Evolutionary conservation across 2,329 filamentous ascomycete species (phyloP), one percentile per base, ranked within the genome.

Genomic region (Passalora sequoiae): DNA sequence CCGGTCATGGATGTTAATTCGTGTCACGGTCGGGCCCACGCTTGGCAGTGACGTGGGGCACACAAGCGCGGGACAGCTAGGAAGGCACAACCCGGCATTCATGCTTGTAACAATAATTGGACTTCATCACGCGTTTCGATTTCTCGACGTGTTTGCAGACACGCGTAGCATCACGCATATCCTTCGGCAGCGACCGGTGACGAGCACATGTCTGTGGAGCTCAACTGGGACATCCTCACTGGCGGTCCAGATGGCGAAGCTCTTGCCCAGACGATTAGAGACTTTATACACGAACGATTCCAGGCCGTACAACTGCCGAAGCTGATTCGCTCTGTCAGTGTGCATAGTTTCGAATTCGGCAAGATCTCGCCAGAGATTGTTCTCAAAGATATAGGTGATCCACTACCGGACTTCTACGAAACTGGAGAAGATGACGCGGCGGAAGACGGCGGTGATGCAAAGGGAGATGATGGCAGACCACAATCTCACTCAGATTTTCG

Each of bases 371-470:
- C 92, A 1, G 78, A 86, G 56, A 78, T 98, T 30, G 88, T 94
- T 62, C 83, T 98, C 59, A 97, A 96, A 68, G 92, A 97, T 65
- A 89, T 98, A 49, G 94, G 91, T 57, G 89, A 98, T 63, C 92
- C 92, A 2, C 76, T 97, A 46, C 83, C 89, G 1, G 92, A 98
- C 60, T 98, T 98, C 62, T 98, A 98, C 71, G 92, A 96, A 57
- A 82, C 86, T 55, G 80, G 85, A 19, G 71, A 81, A 27, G 83
- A 84, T 27, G 65, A 62, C 2, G 36, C 28, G 25, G 38, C 77
- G 15, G 76, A 77, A 29, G 75, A 72, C 29, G 64, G 60, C 3
- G 64, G 63, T 2, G 66, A 37, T n/a, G 36, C n/a, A 6, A 38
- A 22, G 17, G 25, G 3, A 10, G 33, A 20, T 15, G 33, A 42